These are phyloP conservation scores for Chaetomium tenue DNA, from an alignment of 495 filamentous ascomycete species.

Conservation along the genomic window DNA sequence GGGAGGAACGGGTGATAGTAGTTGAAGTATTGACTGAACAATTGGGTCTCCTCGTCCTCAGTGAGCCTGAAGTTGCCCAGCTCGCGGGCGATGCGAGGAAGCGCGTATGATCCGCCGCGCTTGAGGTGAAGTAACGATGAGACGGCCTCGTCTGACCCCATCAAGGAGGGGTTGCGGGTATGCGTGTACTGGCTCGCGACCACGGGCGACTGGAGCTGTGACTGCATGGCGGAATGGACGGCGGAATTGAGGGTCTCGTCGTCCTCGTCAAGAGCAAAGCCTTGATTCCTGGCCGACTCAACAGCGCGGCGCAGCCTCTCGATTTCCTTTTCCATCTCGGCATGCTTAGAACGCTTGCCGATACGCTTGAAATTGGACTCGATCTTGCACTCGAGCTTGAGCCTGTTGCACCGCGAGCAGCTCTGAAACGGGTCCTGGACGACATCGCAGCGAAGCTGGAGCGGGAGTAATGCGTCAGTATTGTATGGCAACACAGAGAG, in stretches of 20 bases:
- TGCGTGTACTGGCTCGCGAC: conserved; percentile 57
- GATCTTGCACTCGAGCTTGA: conserved; percentile 86
- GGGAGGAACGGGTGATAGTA: conserved; percentile 84
- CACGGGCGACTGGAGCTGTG: conserved; percentile 55
- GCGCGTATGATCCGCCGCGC: conserved; percentile 54
- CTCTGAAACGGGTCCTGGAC: conserved; percentile 77
- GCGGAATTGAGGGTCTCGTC: conserved; percentile 32
- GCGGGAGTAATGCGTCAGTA: conserved; percentile 14
- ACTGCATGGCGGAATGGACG: conserved; percentile 38
- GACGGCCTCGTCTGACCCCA: conserved; percentile 82
- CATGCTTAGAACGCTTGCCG: conserved; percentile 85
- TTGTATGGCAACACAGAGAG: neutral
- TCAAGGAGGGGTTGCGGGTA: conserved; percentile 57
- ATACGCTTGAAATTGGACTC: conserved; percentile 92
- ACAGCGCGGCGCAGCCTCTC: conserved; percentile 53
- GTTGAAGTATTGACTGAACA: conserved; percentile 80
- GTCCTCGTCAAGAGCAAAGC: conserved; percentile 52
- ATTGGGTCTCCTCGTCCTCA: conserved; percentile 66
- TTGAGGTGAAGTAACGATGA: conserved; percentile 77
- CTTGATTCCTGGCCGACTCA: conserved; percentile 49
- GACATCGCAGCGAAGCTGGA: conserved; percentile 80
- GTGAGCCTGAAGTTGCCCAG: conserved; percentile 73
- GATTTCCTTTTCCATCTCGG: conserved; percentile 89
- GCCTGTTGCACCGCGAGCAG: conserved; percentile 80
- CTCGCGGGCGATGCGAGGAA: conserved; percentile 52